Evolutionary conservation across 257 asterid genomes (phyloP).

Genomic region (Scutellaria minor): DNA sequence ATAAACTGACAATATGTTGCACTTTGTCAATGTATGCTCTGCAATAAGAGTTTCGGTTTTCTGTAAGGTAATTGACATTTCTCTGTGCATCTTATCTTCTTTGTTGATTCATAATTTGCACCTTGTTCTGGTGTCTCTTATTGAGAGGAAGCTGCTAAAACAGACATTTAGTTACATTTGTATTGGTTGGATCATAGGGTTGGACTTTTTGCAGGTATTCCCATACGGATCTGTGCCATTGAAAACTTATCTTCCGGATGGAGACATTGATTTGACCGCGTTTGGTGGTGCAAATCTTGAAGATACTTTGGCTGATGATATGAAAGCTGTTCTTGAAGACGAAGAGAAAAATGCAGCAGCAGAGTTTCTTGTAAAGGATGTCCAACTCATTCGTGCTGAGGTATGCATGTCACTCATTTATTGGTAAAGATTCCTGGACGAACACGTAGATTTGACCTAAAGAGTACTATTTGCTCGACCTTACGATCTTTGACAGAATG

Average conservation of each 20-base stretch:
- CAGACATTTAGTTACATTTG: neutral
- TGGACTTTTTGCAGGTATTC: conserved; percentile 63
- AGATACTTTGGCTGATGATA: conserved; percentile 61
- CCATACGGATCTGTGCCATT: conserved; percentile 95
- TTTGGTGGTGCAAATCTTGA: conserved; percentile 66
- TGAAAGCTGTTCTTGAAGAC: conserved; percentile 66
- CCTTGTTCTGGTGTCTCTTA: neutral
- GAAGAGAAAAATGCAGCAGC: conserved; percentile 58
- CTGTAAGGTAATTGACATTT: conserved; percentile 1
- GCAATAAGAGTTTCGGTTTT: conserved; percentile 8
- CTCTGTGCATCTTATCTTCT: neutral
- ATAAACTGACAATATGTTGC: neutral
- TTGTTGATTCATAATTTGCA: neutral
- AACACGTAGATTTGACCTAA: conserved; percentile 8
- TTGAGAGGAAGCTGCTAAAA: no score
- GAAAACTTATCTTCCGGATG: conserved; percentile 95
- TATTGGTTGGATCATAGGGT: conserved; percentile 23
- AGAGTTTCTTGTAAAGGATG: conserved; percentile 76
- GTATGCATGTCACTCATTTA: conserved; percentile 44
- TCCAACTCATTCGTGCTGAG: conserved; percentile 90
- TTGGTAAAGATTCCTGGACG: neutral
- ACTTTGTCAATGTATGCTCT: conserved; percentile 10
- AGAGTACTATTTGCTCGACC: conserved; percentile 1
- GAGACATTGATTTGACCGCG: conserved; percentile 92
- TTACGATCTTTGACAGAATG: neutral